Conservation (phyloP, 441 rosid species). For the Croton laevigatus region DNA sequence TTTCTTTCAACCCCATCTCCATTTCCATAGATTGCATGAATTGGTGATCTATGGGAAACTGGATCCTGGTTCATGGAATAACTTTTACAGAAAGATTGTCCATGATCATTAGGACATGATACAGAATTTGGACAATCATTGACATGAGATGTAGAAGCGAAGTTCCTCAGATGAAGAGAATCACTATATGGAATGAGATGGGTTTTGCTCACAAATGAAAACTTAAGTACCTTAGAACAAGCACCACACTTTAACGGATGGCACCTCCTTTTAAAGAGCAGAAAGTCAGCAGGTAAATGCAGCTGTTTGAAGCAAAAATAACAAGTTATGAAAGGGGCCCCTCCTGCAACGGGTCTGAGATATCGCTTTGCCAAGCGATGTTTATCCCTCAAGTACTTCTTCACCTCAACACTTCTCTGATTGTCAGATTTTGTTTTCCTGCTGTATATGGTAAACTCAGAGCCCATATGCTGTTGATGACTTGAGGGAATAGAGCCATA, state of each 20-base stretch:
- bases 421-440: constrained; percentile 50
- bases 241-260: constrained; percentile 76
- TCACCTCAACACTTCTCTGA: constrained; percentile 39
- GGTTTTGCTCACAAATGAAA: constrained; percentile 42
- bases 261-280: constrained; percentile 44
- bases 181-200: constrained; percentile 46
- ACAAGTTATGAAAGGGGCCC: constrained; percentile 77
- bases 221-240: constrained; percentile 62
- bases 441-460: constrained; percentile 35
- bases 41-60: constrained; percentile 19
- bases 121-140: constrained; percentile 33
- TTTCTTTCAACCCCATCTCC: constrained; percentile 24
- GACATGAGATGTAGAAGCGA: constrained; percentile 35
- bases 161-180: constrained; percentile 26
- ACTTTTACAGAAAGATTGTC: constrained; percentile 35
- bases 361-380: constrained; percentile 48
- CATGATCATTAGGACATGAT: constrained; percentile 44
- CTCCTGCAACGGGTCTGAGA: constrained; percentile 71
- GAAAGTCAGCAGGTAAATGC: constrained; percentile 75
- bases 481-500: constrained; percentile 54
- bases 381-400: constrained; percentile 46
- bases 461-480: constrained; percentile 51
- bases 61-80: constrained; percentile 34
- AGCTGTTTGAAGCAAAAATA: constrained; percentile 52
- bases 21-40: constrained; percentile 16